phyloP scores from a whole-genome alignment of 1,139 yeast species.

The Candida glucosophila region DNA sequence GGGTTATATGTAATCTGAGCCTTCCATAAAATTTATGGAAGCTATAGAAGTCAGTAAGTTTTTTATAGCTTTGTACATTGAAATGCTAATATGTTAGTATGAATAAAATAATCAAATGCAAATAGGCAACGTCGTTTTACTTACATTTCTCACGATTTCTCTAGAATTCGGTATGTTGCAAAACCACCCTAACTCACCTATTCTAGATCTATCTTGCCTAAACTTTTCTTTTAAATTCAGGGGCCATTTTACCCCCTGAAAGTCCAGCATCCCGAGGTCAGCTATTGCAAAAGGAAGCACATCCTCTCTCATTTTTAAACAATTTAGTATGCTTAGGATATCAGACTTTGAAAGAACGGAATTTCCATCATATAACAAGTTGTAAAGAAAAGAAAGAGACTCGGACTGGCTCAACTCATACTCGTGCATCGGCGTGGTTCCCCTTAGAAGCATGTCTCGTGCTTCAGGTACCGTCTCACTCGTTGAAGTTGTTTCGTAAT shows the following conservation, averaged over 20 bases:
- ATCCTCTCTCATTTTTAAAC: slow-evolving; percentile 29
- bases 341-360: slow-evolving; percentile 28
- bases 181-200: slow-evolving; percentile 31
- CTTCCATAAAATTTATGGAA: slow-evolving; percentile 35
- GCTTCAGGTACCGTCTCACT: no score
- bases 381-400: slow-evolving; percentile 31
- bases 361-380: slow-evolving; percentile 30
- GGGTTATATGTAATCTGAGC: slow-evolving; percentile 43
- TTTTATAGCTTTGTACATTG: slow-evolving; percentile 12
- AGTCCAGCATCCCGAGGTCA: slow-evolving; percentile 10
- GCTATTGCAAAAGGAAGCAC: slow-evolving; percentile 21
- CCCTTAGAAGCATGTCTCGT: no score
- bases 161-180: slow-evolving; percentile 29
- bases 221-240: slow-evolving; percentile 22
- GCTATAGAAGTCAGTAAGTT: slow-evolving; percentile 25
- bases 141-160: slow-evolving; percentile 23
- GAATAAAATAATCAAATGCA: slow-evolving; percentile 5
- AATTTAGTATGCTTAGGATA: slow-evolving; percentile 25
- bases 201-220: slow-evolving; percentile 22
- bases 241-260: slow-evolving; percentile 35
- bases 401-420: slow-evolving; percentile 36
- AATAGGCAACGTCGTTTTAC: slow-evolving; percentile 11
- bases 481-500: no score
- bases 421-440: slow-evolving; percentile 14
- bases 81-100: slow-evolving; percentile 11